Base-by-base conservation (phyloP, 2,329 filamentous ascomycete species). In the Samsoniella hepiali region DNA sequence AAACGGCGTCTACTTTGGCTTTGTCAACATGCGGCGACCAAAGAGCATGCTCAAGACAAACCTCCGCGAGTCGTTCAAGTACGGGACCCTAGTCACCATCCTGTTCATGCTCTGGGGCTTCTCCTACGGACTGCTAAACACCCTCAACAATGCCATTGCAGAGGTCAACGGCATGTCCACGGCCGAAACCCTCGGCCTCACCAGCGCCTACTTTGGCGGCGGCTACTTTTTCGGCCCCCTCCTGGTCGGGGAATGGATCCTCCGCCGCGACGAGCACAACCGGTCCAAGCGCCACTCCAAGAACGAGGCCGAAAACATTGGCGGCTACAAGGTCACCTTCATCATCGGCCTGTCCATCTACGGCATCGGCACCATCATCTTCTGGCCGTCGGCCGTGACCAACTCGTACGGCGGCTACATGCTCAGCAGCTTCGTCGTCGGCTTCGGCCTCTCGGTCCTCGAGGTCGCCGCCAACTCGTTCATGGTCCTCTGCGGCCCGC, bases 81-180 rank as follows among this genome's bases (percentile, higher is more conserved):
- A 91, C 67, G 88, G 90, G 70, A 82, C 84, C 17, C 80, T 91
- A 66, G 91, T 96, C 29, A 91, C 90, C 1, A 83, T 93, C 7
- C 79, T 97, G 0, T 96, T 97, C 76, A 87, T 96, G 67, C 79
- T 97, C 3, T 96, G 92, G 93, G 93, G 93, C 0, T 89, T 97
- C 64, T 93, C 92, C 0, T 97, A 97, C 69, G 93, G 93, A 0
- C 82, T 97, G 2, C 80, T 97, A 6, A 92, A 95, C 70, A 89
- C 88, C 0, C 82, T 97, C 34, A 96, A 96, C 72, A 83, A 82
- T 27, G 86, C 86, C 31, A 88, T 92, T 59, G 85, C 88, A 42
- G 71, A 75, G 13, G 83, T 91, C 6, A 83, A 88, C 15, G 70
- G 82, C 29, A 88, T 90, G 81, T 83, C 80, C 1, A 74, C 80